Percentiles rank a stretch among this genome's conserved stretches.
phyloP scores from a whole-genome alignment of 2,329 filamentous ascomycete species.

The Pseudocercospora vitis region DNA sequence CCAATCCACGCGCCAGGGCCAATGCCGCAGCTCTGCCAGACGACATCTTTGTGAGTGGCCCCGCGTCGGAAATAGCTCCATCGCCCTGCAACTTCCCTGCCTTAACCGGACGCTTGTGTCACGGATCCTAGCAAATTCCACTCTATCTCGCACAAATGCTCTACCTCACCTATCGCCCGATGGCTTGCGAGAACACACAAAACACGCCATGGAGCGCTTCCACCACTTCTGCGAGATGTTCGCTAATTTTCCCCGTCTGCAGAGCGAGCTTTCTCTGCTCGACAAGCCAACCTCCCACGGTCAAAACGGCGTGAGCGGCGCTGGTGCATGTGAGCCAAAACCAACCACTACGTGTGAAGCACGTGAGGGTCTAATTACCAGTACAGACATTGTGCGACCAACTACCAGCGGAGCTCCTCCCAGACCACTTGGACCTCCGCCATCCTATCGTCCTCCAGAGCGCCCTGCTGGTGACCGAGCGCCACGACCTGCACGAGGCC shows the following conservation, averaged over 20 bases:
- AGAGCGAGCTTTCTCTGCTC: conserved; percentile 69
- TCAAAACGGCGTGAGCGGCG: conserved; percentile 11
- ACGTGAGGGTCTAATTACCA: not conserved
- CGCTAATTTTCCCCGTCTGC: conserved; percentile 44
- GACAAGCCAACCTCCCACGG: conserved; percentile 53
- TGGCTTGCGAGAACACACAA: conserved; percentile 9
- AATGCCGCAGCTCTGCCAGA: conserved; percentile 57
- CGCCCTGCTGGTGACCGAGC: conserved; percentile 62
- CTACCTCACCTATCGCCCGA: conserved; percentile 6
- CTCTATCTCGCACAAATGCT: conserved; percentile 7
- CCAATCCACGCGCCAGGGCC: conserved; percentile 4
- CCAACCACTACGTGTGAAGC: conserved; percentile 4
- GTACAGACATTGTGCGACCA: conserved; percentile 27
- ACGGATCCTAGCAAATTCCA: conserved; percentile 21
- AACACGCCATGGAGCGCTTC: conserved; percentile 42
- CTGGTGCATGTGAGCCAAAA: conserved; percentile 12
- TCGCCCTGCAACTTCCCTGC: conserved; percentile 24
- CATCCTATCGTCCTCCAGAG: conserved; percentile 61
- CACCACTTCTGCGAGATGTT: conserved; percentile 42
- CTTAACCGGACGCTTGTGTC: conserved; percentile 24
- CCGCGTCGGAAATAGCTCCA: conserved; percentile 9
- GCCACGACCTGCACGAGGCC: conserved; percentile 44
- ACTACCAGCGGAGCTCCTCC: conserved; percentile 43
- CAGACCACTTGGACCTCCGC: conserved; percentile 47
- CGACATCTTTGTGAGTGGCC: conserved; percentile 71